Percentiles rank a stretch among this genome's conserved stretches.
Evolutionary conservation across 179 eudicot species (phyloP).

Genomic region (Monotropa hypopitys): DNA sequence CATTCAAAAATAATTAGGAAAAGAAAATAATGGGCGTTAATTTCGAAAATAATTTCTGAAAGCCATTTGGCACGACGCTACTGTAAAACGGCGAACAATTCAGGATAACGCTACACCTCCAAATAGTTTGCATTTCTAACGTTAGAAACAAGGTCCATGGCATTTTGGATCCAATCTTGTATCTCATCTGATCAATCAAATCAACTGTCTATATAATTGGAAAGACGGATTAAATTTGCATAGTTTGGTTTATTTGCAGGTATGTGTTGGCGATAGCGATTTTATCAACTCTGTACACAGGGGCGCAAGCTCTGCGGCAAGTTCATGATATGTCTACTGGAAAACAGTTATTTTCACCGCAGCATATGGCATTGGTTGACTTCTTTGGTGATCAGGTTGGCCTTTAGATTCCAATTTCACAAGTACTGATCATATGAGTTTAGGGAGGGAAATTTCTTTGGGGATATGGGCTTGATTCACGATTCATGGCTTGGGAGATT

Average conservation of each 20-base stretch:
- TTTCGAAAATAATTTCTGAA: no score
- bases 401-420: background rate
- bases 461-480: background rate
- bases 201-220: background rate
- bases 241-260: constrained; percentile 18
- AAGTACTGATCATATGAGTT: background rate
- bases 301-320: constrained; percentile 32
- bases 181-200: background rate
- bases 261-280: constrained; percentile 47
- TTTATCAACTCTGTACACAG: constrained; percentile 39
- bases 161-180: background rate
- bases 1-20: background rate
- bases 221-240: background rate
- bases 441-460: background rate
- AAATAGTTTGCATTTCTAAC: background rate
- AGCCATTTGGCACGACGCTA: no score
- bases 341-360: constrained; percentile 17
- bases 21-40: background rate
- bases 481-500: background rate
- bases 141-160: background rate
- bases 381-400: constrained; percentile 64
- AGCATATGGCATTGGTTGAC: constrained; percentile 23
- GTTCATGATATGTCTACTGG: constrained; percentile 32
- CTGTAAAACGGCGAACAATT: background rate
- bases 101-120: background rate